phyloP scores from a whole-genome alignment of 1,139 yeast genomes.

The Tardiomyces blankii region DNA sequence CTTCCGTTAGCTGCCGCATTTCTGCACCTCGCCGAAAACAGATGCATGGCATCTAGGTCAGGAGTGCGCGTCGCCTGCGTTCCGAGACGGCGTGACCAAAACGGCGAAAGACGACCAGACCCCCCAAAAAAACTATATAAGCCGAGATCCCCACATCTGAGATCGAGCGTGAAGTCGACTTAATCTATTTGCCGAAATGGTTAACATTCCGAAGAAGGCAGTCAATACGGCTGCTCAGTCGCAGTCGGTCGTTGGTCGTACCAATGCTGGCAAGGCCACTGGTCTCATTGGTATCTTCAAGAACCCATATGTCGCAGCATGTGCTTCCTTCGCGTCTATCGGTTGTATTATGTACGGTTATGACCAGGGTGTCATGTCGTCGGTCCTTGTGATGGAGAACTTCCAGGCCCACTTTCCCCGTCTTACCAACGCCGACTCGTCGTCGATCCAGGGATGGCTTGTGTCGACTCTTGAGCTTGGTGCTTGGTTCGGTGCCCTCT shows the following conservation, averaged over 20 bases:
- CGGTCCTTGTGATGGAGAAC: constrained; percentile 51
- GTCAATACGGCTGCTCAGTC: constrained; percentile 11
- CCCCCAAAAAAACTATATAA: not conserved
- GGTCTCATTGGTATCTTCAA: constrained; percentile 11
- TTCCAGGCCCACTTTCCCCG: constrained; percentile 47
- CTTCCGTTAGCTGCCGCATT: too few relatives aligned
- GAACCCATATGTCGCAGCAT: constrained; percentile 26
- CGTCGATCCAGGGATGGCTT: constrained; percentile 43
- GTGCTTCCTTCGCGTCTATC: constrained; percentile 36
- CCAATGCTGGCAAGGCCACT: constrained; percentile 9
- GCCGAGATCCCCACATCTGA: not conserved
- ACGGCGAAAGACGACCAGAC: too few relatives aligned
- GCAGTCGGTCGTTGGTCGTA: constrained; percentile 15
- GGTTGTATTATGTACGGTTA: constrained; percentile 40
- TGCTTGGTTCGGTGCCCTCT: constrained; percentile 60
- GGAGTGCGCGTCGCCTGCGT: too few relatives aligned
- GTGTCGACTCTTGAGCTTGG: constrained; percentile 69
- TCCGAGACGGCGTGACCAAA: too few relatives aligned
- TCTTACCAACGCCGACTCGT: constrained; percentile 35
- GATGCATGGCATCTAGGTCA: too few relatives aligned
- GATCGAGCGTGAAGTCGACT: not conserved
- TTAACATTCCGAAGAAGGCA: not conserved
- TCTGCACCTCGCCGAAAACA: too few relatives aligned
- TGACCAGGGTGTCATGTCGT: constrained; percentile 23
- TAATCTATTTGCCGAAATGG: not conserved